Conservation (phyloP, 2,329 filamentous ascomycete species). For the Fusarium heterosporum region DNA sequence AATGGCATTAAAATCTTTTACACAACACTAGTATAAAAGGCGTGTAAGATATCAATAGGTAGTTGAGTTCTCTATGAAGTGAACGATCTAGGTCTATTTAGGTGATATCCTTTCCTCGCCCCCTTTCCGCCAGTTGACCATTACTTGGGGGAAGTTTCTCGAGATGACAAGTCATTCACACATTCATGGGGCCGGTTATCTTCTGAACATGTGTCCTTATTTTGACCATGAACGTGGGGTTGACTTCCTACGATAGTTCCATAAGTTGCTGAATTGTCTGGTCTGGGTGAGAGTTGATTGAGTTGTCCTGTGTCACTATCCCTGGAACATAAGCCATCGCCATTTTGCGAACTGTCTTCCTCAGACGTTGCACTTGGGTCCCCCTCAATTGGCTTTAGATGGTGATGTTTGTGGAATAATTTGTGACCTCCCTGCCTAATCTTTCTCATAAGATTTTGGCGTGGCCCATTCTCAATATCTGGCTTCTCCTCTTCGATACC, state of each 20-base stretch:
- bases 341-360: slow-evolving; percentile 1
- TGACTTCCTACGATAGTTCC: slow-evolving; percentile 44
- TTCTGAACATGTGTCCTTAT: slow-evolving; percentile 48
- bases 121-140: not conserved
- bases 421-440: slow-evolving; percentile 47
- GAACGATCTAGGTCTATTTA: slow-evolving; percentile 11
- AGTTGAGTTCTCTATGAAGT: not conserved
- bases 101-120: too few relatives aligned
- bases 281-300: slow-evolving; percentile 13
- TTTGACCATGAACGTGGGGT: slow-evolving; percentile 11
- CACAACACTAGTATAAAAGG: not conserved
- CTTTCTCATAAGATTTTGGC: slow-evolving; percentile 47
- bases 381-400: slow-evolving; percentile 27
- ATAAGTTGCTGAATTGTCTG: slow-evolving; percentile 40
- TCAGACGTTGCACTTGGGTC: not conserved
- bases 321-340: slow-evolving; percentile 26
- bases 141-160: slow-evolving; percentile 22
- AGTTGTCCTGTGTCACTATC: slow-evolving; percentile 37
- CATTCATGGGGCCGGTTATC: slow-evolving; percentile 50
- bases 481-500: slow-evolving; percentile 9
- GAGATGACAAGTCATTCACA: slow-evolving; percentile 41
- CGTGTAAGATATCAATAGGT: not conserved
- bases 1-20: not conserved
- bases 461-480: slow-evolving; percentile 25
- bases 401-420: slow-evolving; percentile 42